These are phyloP conservation scores for Saccharomycopsis fodiens DNA, from an alignment of 805 yeast genomes.

Conservation along the genomic window DNA sequence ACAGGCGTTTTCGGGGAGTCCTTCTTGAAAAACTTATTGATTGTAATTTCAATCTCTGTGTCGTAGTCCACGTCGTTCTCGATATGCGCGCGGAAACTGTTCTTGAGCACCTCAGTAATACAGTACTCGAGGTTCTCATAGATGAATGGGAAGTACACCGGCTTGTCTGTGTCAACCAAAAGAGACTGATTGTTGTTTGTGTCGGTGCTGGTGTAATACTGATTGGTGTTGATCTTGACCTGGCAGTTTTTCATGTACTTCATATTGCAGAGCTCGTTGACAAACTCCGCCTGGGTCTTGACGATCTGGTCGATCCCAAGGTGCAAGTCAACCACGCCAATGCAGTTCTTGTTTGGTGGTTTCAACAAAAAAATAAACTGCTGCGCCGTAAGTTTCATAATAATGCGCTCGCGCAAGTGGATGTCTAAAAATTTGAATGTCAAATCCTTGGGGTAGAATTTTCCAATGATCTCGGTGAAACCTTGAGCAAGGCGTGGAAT, in stretches of 20 bases:
- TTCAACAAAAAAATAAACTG: constrained; percentile 68
- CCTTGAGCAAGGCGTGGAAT: constrained; percentile 78
- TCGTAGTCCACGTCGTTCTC: constrained; percentile 40
- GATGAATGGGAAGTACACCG: constrained; percentile 66
- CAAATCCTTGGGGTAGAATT: constrained; percentile 36
- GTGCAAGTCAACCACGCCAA: constrained; percentile 62
- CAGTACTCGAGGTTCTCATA: constrained; percentile 85
- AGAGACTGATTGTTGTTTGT: constrained; percentile 8
- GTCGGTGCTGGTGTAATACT: constrained; percentile 12
- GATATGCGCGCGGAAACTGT: constrained; percentile 80
- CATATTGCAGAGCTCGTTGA: constrained; percentile 74
- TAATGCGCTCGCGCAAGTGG: constrained; percentile 77
- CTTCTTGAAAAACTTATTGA: constrained; percentile 22
- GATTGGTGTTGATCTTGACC: constrained; percentile 39
- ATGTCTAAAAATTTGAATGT: constrained; percentile 60
- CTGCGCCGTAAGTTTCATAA: constrained; percentile 79
- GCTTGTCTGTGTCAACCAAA: constrained; percentile 7
- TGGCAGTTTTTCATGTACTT: constrained; percentile 75
- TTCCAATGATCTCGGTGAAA: constrained; percentile 53
- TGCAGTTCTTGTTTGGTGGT: constrained; percentile 36
- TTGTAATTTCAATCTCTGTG: constrained; percentile 23
- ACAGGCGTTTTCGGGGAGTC: constrained; percentile 25
- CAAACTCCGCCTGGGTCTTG: constrained; percentile 59
- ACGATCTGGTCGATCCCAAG: constrained; percentile 58
- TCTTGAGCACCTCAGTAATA: constrained; percentile 78